Conservation (phyloP, 139 green algal species). For the Ostreobium quekettii region DNA sequence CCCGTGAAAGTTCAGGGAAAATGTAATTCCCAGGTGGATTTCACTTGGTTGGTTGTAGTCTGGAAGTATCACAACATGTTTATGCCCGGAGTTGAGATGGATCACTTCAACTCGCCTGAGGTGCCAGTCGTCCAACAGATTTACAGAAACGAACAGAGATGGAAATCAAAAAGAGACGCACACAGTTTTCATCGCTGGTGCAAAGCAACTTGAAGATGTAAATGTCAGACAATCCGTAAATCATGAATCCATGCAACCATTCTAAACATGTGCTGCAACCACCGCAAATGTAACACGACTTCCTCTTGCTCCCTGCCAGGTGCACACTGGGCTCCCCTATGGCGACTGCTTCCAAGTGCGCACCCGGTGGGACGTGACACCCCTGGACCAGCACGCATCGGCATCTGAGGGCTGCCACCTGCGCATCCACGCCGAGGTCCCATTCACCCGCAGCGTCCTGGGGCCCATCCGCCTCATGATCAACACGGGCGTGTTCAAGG, state of each 20-base stretch:
- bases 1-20: no score
- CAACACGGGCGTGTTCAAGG: slow-evolving; percentile 7
- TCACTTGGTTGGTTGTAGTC: no score
- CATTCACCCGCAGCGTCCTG: slow-evolving; percentile 8
- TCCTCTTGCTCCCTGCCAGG: neutral
- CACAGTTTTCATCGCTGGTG: neutral
- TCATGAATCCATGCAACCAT: neutral
- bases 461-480: slow-evolving; percentile 8
- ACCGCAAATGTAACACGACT: neutral
- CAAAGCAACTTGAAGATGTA: neutral
- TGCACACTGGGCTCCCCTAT: slow-evolving; percentile 12
- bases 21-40: no score
- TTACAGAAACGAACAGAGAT: no score
- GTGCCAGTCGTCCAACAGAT: no score
- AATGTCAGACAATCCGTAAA: neutral
- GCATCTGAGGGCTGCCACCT: neutral
- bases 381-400: neutral
- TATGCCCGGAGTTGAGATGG: no score
- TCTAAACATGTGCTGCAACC: neutral
- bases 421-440: neutral
- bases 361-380: slow-evolving; percentile 6
- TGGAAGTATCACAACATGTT: no score
- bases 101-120: no score
- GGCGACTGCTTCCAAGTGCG: slow-evolving; percentile 10
- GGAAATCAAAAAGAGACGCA: no score